Percentiles rank a stretch among this genome's conserved stretches.
phyloP scores from a whole-genome alignment of 768 basidiomycete genomes.

The Jaapia argillacea region DNA sequence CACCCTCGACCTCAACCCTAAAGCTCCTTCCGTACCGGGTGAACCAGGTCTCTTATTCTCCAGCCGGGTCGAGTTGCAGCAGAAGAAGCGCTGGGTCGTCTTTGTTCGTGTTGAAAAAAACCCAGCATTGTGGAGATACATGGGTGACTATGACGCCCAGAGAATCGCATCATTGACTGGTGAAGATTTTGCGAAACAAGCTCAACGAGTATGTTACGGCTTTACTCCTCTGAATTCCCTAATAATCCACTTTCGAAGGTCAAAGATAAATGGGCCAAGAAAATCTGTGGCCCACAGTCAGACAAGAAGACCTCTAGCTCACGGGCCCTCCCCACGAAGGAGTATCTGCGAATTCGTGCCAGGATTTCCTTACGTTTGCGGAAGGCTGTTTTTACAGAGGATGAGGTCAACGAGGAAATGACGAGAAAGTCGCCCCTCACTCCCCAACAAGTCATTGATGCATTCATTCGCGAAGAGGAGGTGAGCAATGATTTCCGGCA shows the following conservation, averaged over 20 bases:
- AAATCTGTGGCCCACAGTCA: neutral
- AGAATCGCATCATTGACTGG: neutral
- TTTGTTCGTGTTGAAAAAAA: neutral
- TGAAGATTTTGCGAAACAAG: neutral
- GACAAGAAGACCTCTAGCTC: neutral
- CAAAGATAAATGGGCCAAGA: too few species aligned
- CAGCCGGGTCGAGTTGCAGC: neutral
- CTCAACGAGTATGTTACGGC: neutral
- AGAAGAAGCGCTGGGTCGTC: neutral
- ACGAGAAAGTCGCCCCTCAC: neutral
- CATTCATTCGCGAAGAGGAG: neutral
- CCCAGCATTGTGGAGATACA: neutral
- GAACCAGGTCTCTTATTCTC: neutral
- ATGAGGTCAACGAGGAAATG: neutral
- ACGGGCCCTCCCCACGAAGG: neutral
- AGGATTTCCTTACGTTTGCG: neutral
- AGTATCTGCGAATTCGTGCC: neutral
- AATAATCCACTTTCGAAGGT: too few species aligned
- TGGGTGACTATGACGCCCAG: neutral
- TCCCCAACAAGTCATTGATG: neutral
- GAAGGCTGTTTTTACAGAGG: neutral
- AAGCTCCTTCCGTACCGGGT: neutral
- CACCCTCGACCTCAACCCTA: neutral
- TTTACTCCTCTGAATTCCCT: too few species aligned
- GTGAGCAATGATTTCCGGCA: neutral